Conservation (phyloP, 805 yeast genomes). For the Candida vaughaniae region DNA sequence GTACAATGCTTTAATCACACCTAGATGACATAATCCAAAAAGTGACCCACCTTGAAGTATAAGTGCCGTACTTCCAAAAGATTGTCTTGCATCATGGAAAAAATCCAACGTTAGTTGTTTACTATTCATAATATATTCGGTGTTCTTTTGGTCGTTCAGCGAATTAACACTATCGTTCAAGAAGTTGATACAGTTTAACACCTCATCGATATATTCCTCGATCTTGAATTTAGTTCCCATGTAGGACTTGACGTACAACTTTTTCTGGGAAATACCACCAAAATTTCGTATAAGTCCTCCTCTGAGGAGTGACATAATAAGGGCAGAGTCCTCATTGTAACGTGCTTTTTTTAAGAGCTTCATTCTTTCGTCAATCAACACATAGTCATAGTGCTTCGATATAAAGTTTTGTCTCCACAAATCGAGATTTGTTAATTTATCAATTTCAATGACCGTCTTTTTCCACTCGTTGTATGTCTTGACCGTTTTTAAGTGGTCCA, state of each 20-base stretch:
- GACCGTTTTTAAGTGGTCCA: slow-evolving; percentile 50
- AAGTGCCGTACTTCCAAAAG: slow-evolving; percentile 88
- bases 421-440: slow-evolving; percentile 44
- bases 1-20: slow-evolving; percentile 84
- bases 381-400: slow-evolving; percentile 79
- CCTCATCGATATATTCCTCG: slow-evolving; percentile 82
- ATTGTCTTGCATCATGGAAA: slow-evolving; percentile 82
- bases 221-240: slow-evolving; percentile 87
- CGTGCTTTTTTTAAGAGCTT: slow-evolving; percentile 63
- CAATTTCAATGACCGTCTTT: slow-evolving; percentile 48
- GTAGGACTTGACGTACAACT: slow-evolving; percentile 76
- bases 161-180: slow-evolving; percentile 46
- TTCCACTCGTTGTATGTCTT: slow-evolving; percentile 73
- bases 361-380: slow-evolving; percentile 73
- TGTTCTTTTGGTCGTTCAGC: slow-evolving; percentile 21
- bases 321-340: slow-evolving; percentile 52
- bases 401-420: slow-evolving; percentile 80
- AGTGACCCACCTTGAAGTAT: slow-evolving; percentile 93
- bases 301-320: slow-evolving; percentile 64
- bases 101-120: slow-evolving; percentile 67
- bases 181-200: slow-evolving; percentile 62
- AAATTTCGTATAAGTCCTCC: slow-evolving; percentile 86
- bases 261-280: slow-evolving; percentile 83
- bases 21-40: slow-evolving; percentile 91
- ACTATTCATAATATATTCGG: slow-evolving; percentile 41